Evolutionary conservation across 1,284 basidiomycete genomes (phyloP).

Genomic region (Cryptococcus hybrid): DNA sequence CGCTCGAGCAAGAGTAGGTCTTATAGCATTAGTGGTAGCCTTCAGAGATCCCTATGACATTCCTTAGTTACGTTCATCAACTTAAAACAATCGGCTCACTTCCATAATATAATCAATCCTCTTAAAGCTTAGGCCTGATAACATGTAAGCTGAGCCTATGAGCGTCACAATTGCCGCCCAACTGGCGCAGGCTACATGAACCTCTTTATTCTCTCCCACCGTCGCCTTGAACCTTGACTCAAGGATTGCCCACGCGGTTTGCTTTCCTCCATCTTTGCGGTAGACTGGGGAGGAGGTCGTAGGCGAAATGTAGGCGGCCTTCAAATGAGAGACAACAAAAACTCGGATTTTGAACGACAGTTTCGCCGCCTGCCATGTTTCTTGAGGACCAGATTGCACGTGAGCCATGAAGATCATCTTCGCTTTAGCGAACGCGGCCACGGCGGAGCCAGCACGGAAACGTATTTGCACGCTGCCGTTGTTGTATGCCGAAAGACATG

Average conservation of each 20-base stretch:
- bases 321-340: slow-evolving; percentile 30
- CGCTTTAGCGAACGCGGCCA: slow-evolving; percentile 31
- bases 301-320: slow-evolving; percentile 10
- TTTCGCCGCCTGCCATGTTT: slow-evolving; percentile 21
- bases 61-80: neutral
- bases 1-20: slow-evolving; percentile 32
- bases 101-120: slow-evolving; percentile 45
- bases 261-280: slow-evolving; percentile 28
- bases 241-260: slow-evolving; percentile 33
- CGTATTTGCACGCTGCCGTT: slow-evolving; percentile 21
- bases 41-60: slow-evolving; percentile 31
- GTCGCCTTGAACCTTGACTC: slow-evolving; percentile 33
- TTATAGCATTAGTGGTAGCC: slow-evolving; percentile 28
- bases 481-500: slow-evolving; percentile 27
- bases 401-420: slow-evolving; percentile 25
- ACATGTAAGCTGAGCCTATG: slow-evolving; percentile 41
- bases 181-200: slow-evolving; percentile 46
- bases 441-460: slow-evolving; percentile 26
- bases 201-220: slow-evolving; percentile 29
- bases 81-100: slow-evolving; percentile 28
- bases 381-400: slow-evolving; percentile 10
- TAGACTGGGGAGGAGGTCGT: slow-evolving; percentile 14
- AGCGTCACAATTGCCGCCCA: slow-evolving; percentile 45
- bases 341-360: slow-evolving; percentile 22
- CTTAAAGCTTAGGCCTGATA: slow-evolving; percentile 13